Evolutionary conservation across 2,329 filamentous ascomycete genomes (phyloP).

Genomic region (Parasarocladium wereldwijsianum): DNA sequence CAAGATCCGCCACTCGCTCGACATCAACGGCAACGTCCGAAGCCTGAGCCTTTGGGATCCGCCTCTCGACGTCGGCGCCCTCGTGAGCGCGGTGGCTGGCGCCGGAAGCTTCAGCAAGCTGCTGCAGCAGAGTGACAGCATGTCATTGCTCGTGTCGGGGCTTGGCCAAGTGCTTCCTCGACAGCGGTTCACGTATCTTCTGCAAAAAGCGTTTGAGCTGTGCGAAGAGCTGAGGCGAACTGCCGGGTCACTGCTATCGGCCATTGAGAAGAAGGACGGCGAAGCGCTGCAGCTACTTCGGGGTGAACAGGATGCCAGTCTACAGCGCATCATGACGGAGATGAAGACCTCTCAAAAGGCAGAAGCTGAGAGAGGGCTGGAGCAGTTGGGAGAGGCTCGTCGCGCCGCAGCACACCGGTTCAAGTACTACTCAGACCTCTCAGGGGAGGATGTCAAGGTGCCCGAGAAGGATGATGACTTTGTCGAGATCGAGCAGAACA

Average conservation of each 20-base stretch:
- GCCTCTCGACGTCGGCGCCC: neutral
- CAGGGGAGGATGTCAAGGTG: too few relatives aligned
- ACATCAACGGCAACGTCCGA: constrained; percentile 2
- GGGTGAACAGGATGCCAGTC: neutral
- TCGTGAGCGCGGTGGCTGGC: neutral
- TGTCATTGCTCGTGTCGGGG: constrained; percentile 1
- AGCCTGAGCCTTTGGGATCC: neutral
- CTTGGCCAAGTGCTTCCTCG: neutral
- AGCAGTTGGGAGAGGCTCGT: too few relatives aligned
- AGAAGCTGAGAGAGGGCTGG: too few relatives aligned
- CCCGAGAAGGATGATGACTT: too few relatives aligned
- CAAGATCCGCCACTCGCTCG: constrained; percentile 4
- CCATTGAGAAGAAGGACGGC: constrained; percentile 5
- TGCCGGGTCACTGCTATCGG: neutral
- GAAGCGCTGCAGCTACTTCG: constrained; percentile 3
- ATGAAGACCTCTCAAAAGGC: too few relatives aligned
- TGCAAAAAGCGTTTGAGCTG: constrained; percentile 4
- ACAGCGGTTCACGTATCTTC: constrained; percentile 5
- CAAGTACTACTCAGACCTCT: too few relatives aligned
- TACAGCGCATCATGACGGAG: too few relatives aligned
- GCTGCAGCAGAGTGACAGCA: constrained; percentile 8
- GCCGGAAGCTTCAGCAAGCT: too few relatives aligned
- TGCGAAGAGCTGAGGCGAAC: constrained; percentile 2
- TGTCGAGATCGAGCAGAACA: too few relatives aligned
- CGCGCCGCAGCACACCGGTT: too few relatives aligned